Evolutionary conservation across 2,329 filamentous ascomycete genomes (phyloP).

Genomic region (Bipolaris gigantea): DNA sequence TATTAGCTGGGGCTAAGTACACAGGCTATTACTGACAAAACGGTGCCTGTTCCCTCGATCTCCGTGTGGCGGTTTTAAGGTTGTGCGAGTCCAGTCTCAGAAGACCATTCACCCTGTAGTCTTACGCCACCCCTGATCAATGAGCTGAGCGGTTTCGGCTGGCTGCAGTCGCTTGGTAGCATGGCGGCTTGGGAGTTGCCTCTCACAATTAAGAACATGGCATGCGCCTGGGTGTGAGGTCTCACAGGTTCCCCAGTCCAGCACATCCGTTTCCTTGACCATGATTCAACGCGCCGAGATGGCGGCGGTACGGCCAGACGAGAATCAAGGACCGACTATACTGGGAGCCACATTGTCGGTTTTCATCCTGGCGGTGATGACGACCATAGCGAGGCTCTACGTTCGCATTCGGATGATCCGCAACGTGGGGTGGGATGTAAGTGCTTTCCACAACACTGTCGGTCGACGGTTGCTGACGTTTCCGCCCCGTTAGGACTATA

Average conservation of each 20-base stretch:
- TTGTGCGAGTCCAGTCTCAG: not conserved
- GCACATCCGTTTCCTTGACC: not conserved
- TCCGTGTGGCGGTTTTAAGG: slow-evolving; percentile 1
- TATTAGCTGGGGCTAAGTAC: not conserved
- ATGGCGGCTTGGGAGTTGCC: not conserved
- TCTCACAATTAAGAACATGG: not conserved
- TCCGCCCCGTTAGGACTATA: slow-evolving; percentile 40
- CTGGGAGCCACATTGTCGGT: slow-evolving; percentile 49
- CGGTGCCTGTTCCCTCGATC: not conserved
- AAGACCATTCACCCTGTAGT: not conserved
- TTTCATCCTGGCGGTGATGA: slow-evolving; percentile 46
- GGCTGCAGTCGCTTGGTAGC: not conserved
- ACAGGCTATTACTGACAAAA: not conserved
- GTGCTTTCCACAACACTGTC: not conserved
- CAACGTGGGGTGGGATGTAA: slow-evolving; percentile 54
- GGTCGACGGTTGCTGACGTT: slow-evolving; percentile 10
- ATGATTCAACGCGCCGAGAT: not conserved
- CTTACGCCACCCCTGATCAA: not conserved
- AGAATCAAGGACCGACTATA: slow-evolving; percentile 43
- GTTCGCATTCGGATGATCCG: slow-evolving; percentile 55
- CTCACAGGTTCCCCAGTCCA: not conserved
- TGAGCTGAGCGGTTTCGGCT: not conserved
- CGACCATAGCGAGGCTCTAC: slow-evolving; percentile 49
- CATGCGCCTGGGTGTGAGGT: not conserved
- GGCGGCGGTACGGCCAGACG: slow-evolving; percentile 2